Evolutionary conservation across 1,284 basidiomycete genomes (phyloP), one percentile per base, ranked within the genome.

Genomic region (Mrakiaceae sp.): DNA sequence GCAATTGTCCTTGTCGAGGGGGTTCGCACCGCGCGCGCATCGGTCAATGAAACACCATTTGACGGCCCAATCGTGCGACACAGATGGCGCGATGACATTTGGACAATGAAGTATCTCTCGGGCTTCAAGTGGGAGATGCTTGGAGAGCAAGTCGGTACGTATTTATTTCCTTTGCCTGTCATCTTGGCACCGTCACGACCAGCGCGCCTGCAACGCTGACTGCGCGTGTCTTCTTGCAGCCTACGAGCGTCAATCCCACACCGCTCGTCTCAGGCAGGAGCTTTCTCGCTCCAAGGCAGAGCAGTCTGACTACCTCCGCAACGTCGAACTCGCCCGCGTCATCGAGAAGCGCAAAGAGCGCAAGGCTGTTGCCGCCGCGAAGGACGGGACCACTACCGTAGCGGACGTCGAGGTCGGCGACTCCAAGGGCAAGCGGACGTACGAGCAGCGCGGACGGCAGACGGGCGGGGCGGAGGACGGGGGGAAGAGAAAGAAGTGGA

Each of bases 71-170:
- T 44, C 4, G 14, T 14, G 5, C 2, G 27, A 27, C 42, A 84
- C 6, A 81, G 90, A 66, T 98, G 91, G 90, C 81, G 90, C 72
- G 93, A 98, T 73, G 94, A 98, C 70, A 85, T 99, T 6, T 98
- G 96, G 96, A 98, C 96, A 55, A 96, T 98, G 92, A 95, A 95
- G 75, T 99, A 98, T 74, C 80, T 99, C 61, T 92, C 92, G 6
- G 89, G 86, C 69, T 99, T 98, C 81, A 98, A 96, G 75, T 98
- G 96, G 96, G 87, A 88, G 75, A 97, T 97, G 94, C 80, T 99
- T 67, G 94, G 91, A 10, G 96, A 98, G 76, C 95, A 98, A 82
- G 87, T 99, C 73, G 91, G 94, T 94, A 74, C 75, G 91, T 82
- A 12, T 11, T 27, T 43, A 0, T 61, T 60, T 27, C 5, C 10